These are phyloP conservation scores for Cystofilobasidium macerans DNA, from an alignment of 768 basidiomycete genomes.

Conservation along the genomic window DNA sequence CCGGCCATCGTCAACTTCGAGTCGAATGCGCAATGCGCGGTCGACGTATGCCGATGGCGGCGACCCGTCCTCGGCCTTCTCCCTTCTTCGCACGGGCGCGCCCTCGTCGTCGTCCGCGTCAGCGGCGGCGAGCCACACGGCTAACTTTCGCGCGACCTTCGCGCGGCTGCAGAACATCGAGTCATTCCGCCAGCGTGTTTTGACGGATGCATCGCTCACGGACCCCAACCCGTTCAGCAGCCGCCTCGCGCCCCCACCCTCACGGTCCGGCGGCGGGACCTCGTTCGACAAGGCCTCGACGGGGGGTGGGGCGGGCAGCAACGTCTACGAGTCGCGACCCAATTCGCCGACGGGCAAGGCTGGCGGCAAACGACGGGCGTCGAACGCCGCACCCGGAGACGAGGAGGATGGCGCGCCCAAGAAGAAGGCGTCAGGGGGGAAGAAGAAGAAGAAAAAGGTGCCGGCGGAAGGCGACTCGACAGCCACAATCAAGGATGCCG, in stretches of 20 bases:
- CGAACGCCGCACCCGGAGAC: not conserved
- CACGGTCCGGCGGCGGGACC: not conserved
- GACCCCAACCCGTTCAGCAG: not conserved
- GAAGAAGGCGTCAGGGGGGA: slow-evolving; percentile 7
- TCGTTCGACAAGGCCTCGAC: not conserved
- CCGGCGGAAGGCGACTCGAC: not conserved
- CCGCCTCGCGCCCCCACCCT: not conserved
- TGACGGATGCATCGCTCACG: not conserved
- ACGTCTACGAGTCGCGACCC: not conserved
- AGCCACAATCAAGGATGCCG: not conserved
- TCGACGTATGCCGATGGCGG: not conserved
- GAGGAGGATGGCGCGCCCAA: slow-evolving; percentile 16
- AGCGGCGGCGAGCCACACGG: not conserved
- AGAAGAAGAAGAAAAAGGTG: slow-evolving; percentile 3
- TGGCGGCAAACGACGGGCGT: slow-evolving; percentile 4
- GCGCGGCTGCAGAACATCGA: slow-evolving; percentile 16
- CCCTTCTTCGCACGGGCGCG: slow-evolving; percentile 8
- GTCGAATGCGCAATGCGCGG: not conserved
- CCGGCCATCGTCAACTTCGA: not conserved
- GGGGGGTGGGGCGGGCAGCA: not conserved
- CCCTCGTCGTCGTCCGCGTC: not conserved
- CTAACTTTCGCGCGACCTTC: slow-evolving; percentile 6
- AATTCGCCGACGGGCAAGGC: not conserved
- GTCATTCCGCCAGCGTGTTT: slow-evolving; percentile 10
- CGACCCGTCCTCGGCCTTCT: not conserved